A percentile compares a stretch with the other conserved stretches of the same genome.
Evolutionary conservation across 1,284 basidiomycete genomes (phyloP).

Genomic region (Vanrija pseudolonga): DNA sequence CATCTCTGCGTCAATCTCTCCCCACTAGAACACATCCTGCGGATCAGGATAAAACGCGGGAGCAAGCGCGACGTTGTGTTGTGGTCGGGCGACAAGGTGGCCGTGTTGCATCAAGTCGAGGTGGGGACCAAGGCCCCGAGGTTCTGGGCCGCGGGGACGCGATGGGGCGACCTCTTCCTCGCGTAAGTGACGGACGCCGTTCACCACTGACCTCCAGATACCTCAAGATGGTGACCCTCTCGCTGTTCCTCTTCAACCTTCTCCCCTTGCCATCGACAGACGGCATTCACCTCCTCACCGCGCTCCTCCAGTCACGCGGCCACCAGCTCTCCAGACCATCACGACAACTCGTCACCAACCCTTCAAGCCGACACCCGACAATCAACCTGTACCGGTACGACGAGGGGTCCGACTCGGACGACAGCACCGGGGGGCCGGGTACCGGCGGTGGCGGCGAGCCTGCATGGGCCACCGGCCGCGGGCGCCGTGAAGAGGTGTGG

Average conservation of each 20-base stretch:
- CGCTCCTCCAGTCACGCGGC: constrained; percentile 10
- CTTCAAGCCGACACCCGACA: constrained; percentile 13
- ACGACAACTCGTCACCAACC: constrained; percentile 4
- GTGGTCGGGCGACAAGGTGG: constrained; percentile 33
- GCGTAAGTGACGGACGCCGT: constrained; percentile 20
- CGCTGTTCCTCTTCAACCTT: constrained; percentile 46
- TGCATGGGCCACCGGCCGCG: constrained; percentile 9
- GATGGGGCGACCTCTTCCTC: constrained; percentile 31
- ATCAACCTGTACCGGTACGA: constrained; percentile 13
- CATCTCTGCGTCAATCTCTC: constrained; percentile 31
- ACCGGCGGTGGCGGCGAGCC: constrained; percentile 13
- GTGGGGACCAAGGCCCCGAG: constrained; percentile 24
- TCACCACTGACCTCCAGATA: constrained; percentile 25
- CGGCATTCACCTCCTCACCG: constrained; percentile 36
- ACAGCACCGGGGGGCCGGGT: constrained; percentile 9
- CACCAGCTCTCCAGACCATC: neutral
- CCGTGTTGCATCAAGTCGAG: constrained; percentile 23
- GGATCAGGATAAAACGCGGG: constrained; percentile 20
- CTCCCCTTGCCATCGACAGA: constrained; percentile 43
- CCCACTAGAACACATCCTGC: constrained; percentile 23
- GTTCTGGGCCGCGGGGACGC: constrained; percentile 21
- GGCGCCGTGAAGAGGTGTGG: constrained; percentile 26
- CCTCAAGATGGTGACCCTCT: constrained; percentile 35
- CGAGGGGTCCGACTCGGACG: constrained; percentile 22
- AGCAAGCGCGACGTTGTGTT: constrained; percentile 18